Conservation (phyloP, 2,329 filamentous ascomycete species). For the Venturia nashicola region DNA sequence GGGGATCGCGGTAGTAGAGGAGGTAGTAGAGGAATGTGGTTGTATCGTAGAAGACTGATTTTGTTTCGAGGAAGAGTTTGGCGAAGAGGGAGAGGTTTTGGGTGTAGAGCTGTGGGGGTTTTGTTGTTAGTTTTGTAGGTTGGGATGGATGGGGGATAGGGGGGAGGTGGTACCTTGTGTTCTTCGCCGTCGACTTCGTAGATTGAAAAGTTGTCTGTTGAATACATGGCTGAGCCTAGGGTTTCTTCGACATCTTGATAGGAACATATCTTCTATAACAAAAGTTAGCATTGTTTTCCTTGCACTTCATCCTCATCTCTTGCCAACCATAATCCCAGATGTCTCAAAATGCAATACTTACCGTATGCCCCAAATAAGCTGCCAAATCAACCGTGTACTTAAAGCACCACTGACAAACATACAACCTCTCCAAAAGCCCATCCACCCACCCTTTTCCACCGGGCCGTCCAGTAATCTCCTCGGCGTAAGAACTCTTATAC, state of each 20-base stretch:
- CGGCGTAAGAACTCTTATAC: conserved; percentile 81
- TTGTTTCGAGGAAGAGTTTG: conserved; percentile 95
- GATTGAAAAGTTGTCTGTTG: conserved; percentile 68
- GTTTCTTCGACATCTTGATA: conserved; percentile 28
- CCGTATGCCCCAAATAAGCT: conserved; percentile 34
- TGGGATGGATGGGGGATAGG: background rate
- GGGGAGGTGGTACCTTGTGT: conserved; percentile 39
- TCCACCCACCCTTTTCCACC: conserved; percentile 11
- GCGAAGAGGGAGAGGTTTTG: conserved; percentile 94
- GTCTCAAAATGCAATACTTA: conserved; percentile 15
- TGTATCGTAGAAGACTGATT: conserved; percentile 96
- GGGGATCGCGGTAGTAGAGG: conserved; percentile 58
- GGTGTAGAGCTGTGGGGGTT: conserved; percentile 52
- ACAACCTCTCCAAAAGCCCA: conserved; percentile 41
- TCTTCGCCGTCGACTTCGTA: conserved; percentile 89
- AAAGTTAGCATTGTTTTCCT: background rate
- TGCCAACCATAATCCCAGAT: background rate
- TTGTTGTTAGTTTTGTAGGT: background rate
- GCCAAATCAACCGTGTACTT: conserved; percentile 60
- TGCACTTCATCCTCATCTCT: background rate
- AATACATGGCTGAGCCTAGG: conserved; percentile 66
- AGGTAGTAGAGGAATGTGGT: conserved; percentile 90
- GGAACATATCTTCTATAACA: conserved; percentile 30
- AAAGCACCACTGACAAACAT: conserved; percentile 88
- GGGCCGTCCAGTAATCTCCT: conserved; percentile 43